A percentile compares a stretch with the other conserved stretches of the same genome.
Evolutionary conservation across 2,329 filamentous ascomycete genomes (phyloP).

Genomic region (Aspergillus sp.): DNA sequence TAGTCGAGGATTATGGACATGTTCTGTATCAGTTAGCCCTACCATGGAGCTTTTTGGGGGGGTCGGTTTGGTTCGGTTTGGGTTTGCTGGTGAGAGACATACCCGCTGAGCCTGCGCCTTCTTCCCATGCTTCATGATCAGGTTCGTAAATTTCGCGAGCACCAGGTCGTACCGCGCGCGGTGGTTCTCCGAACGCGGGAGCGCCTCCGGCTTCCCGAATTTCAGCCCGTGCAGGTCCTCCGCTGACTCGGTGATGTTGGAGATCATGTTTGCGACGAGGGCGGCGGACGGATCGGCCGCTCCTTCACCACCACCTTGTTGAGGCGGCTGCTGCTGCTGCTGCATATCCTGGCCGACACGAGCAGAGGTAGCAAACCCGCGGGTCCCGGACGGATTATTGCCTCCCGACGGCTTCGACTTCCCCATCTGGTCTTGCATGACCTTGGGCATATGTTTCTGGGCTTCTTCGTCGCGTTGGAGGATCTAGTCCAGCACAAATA

Average conservation of each 20-base stretch:
- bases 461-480: slow-evolving; percentile 54
- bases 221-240: slow-evolving; percentile 54
- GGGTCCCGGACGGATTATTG: slow-evolving; percentile 35
- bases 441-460: slow-evolving; percentile 54
- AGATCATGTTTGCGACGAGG: slow-evolving; percentile 28
- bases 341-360: slow-evolving; percentile 26
- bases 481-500: slow-evolving; percentile 38
- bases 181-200: slow-evolving; percentile 55
- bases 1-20: slow-evolving; percentile 73
- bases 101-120: slow-evolving; percentile 83
- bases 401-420: slow-evolving; percentile 8
- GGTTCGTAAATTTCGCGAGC: slow-evolving; percentile 75
- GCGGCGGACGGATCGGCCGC: slow-evolving; percentile 21
- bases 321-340: slow-evolving; percentile 8
- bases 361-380: slow-evolving; percentile 51
- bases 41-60: no score
- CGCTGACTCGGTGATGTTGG: slow-evolving; percentile 23
- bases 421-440: slow-evolving; percentile 54
- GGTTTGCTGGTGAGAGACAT: no score
- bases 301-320: slow-evolving; percentile 1
- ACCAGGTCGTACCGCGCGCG: slow-evolving; percentile 80
- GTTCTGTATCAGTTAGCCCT: no score
- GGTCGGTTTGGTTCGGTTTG: no score
- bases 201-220: slow-evolving; percentile 62
- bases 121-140: slow-evolving; percentile 88